Evolutionary conservation across 2,329 filamentous ascomycete species (phyloP).

Genomic region (Domatiomyces catenatus): DNA sequence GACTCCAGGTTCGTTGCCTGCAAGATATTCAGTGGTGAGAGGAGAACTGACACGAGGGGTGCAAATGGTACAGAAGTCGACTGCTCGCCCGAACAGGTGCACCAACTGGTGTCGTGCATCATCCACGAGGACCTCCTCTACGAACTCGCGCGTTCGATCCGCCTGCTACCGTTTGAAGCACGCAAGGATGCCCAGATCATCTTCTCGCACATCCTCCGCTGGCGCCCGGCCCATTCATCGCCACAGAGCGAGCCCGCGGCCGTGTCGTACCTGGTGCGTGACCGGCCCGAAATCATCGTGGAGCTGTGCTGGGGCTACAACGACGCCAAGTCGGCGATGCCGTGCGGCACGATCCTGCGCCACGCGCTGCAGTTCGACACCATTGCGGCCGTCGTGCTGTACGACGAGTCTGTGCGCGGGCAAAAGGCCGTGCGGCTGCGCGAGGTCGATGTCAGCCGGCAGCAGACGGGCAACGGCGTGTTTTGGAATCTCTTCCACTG

Average conservation of each 20-base stretch:
- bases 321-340: conserved; percentile 77
- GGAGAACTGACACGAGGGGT: neutral
- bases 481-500: conserved; percentile 97
- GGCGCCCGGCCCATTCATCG: conserved; percentile 53
- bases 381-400: conserved; percentile 77
- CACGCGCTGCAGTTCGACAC: conserved; percentile 86
- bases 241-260: conserved; percentile 59
- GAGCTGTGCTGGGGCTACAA: conserved; percentile 83
- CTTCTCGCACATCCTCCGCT: conserved; percentile 87
- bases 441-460: conserved; percentile 59
- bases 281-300: conserved; percentile 71
- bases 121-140: conserved; percentile 83
- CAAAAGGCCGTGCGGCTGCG: conserved; percentile 62
- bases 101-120: conserved; percentile 67
- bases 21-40: too few species aligned
- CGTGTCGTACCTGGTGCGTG: conserved; percentile 74
- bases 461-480: conserved; percentile 64
- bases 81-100: conserved; percentile 71
- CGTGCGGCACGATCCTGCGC: conserved; percentile 74
- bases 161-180: conserved; percentile 82
- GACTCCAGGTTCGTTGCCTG: conserved; percentile 53
- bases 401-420: conserved; percentile 67
- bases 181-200: conserved; percentile 92
- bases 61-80: conserved; percentile 53
- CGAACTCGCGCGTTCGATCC: conserved; percentile 65